Evolutionary conservation across 306 rosid genomes (phyloP).

Genomic region (Datisca glomerata): DNA sequence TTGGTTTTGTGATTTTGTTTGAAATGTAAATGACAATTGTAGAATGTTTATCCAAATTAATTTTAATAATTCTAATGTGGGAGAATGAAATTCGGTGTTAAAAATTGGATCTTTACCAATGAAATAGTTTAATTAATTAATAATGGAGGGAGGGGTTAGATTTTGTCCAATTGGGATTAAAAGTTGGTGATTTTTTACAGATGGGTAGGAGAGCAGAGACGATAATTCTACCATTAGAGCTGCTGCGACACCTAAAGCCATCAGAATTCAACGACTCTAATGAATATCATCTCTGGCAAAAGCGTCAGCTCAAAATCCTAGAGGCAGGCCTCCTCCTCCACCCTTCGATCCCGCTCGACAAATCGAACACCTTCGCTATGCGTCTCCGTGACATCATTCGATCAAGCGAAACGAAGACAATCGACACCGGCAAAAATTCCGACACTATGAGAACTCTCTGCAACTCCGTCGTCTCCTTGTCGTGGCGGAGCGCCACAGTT

Average conservation of each 20-base stretch:
- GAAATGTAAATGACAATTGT: too few relatives aligned
- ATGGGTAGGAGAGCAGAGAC: constrained; percentile 85
- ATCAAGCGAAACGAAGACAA: constrained; percentile 21
- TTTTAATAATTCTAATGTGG: too few relatives aligned
- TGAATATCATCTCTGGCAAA: constrained; percentile 87
- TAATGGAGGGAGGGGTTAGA: background rate
- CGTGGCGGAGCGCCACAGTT: constrained; percentile 78
- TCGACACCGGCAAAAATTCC: constrained; percentile 71
- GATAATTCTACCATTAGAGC: constrained; percentile 83
- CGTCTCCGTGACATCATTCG: constrained; percentile 61
- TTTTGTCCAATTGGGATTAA: background rate
- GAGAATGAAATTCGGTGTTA: too few relatives aligned
- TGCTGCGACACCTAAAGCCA: constrained; percentile 68
- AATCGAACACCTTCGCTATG: constrained; percentile 42
- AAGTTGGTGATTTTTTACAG: constrained; percentile 19
- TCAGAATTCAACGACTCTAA: constrained; percentile 72
- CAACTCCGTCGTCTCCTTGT: constrained; percentile 76
- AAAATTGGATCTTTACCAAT: background rate
- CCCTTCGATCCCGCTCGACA: constrained; percentile 55
- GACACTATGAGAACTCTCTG: constrained; percentile 79
- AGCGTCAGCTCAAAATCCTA: constrained; percentile 62
- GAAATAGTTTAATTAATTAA: background rate
- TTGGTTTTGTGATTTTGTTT: too few relatives aligned
- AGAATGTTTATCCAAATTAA: too few relatives aligned
- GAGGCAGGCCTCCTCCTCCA: constrained; percentile 66